Evolutionary conservation across 2,329 filamentous ascomycete species (phyloP), one percentile per base, ranked within the genome.

Genomic region (Colletotrichum melonis): DNA sequence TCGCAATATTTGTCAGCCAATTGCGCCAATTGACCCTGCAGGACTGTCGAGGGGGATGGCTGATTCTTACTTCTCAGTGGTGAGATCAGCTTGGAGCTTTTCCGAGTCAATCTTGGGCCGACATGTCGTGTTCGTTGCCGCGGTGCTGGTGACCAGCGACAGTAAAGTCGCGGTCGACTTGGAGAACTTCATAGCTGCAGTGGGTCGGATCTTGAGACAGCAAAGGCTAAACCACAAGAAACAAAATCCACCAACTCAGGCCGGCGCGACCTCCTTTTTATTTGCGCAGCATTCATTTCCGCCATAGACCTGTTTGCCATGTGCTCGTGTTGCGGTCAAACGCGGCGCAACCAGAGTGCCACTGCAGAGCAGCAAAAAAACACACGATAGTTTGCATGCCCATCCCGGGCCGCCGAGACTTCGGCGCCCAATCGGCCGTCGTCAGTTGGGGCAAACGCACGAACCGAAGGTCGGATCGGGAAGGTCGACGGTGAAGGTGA

Each of bases 41-140:
- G 8, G 32, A 35, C 32, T 35, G 32, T 11, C 11, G 32, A 12
- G 11, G 12, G 32, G 11, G 32, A 35, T 4, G 11, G 11, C 5
- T 35, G 32, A 12, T 35, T 11, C 32, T 57, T 35, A 75, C 74
- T 73, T 75, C 35, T 75, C 74, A 12, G 74, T 73, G 30, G 30
- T 75, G 62, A 75, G 32, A 9, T 75, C 74, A 9, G 74, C 69
- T 12, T 75, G 74, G 32, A 75, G 63, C 55, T 49, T 42, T 32
- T 75, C 74, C 3, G 74, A 75, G 14, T 75, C 73, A 16, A 75
- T 56, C 60, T 75, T 75, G 22, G 73, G 74, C 42, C 65, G 63
- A 49, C 74, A 75, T 30, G 73, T 65, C n/a, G 65, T 35, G 35
- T 74, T 72, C 11, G 52, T 16, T n/a, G 63, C 71, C 2, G 35